Conservation (phyloP, 768 basidiomycete species). For the Ephemerocybe angulata region DNA sequence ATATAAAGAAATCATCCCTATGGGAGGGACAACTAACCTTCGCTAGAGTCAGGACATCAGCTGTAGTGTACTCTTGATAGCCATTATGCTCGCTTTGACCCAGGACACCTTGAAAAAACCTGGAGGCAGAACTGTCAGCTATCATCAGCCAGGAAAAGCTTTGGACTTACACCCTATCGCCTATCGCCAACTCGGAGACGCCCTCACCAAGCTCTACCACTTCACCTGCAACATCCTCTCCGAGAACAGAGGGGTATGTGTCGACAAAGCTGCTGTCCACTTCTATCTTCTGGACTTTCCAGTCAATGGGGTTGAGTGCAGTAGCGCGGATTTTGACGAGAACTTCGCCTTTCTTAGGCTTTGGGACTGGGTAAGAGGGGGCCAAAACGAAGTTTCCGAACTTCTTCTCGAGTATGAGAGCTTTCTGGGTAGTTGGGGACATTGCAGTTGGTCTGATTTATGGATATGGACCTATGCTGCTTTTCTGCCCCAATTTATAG, state of each 20-base stretch:
- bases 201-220: conserved; percentile 54
- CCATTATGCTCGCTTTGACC: conserved; percentile 31
- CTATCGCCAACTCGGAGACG: conserved; percentile 49
- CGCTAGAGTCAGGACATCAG: conserved; percentile 30
- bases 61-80: conserved; percentile 40
- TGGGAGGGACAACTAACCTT: conserved; percentile 34
- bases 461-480: too few relatives aligned
- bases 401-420: conserved; percentile 21
- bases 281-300: conserved; percentile 49
- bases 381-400: conserved; percentile 30
- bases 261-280: conserved; percentile 33
- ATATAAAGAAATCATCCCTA: conserved; percentile 47
- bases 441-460: too few relatives aligned
- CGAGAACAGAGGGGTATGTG: conserved; percentile 45
- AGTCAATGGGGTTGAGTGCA: conserved; percentile 50
- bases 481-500: too few relatives aligned
- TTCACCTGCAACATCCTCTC: conserved; percentile 46
- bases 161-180: conserved; percentile 50
- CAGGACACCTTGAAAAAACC: conserved; percentile 37
- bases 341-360: conserved; percentile 21
- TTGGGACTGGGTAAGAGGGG: conserved; percentile 33
- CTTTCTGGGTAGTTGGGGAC: too few relatives aligned
- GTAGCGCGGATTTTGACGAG: conserved; percentile 37
- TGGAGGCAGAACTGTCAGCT: conserved; percentile 31
- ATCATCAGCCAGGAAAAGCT: conserved; percentile 31